These are phyloP conservation scores for Dysphania ambrosioides DNA, from an alignment of 148 eudicot species.

Conservation along the genomic window DNA sequence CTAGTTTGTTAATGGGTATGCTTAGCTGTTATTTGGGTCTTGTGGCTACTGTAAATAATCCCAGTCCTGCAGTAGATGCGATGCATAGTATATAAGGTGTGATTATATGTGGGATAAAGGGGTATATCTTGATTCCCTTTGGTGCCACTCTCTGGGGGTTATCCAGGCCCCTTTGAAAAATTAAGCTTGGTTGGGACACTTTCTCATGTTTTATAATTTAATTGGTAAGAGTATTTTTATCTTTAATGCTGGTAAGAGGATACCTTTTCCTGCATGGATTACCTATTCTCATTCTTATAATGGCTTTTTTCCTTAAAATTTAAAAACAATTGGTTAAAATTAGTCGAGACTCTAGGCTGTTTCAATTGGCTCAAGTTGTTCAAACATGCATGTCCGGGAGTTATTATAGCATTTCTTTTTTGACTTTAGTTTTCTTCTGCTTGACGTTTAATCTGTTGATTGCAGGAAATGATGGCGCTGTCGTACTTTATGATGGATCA, in stretches of 20 bases:
- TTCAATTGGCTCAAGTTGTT: background rate
- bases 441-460: constrained; percentile 11
- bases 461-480: constrained; percentile 97
- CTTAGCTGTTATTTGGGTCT: background rate
- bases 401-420: background rate
- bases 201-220: too few relatives aligned
- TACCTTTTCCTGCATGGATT: background rate
- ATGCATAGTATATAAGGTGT: background rate
- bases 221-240: too few relatives aligned
- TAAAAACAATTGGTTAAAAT: background rate
- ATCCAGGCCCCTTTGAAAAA: background rate
- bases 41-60: background rate
- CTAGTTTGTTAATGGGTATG: background rate
- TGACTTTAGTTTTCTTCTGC: background rate
- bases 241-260: background rate
- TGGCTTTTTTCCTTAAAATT: background rate
- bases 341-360: background rate
- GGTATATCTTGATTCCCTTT: background rate
- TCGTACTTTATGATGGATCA: constrained; percentile 88
- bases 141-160: background rate
- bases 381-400: background rate
- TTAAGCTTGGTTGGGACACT: background rate
- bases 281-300: background rate
- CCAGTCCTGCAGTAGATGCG: background rate
- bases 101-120: too few relatives aligned